Percentiles rank a stretch among this genome's conserved stretches.
phyloP scores from a whole-genome alignment of 1,139 yeast species.

The Trichomonascaceae sp. region DNA sequence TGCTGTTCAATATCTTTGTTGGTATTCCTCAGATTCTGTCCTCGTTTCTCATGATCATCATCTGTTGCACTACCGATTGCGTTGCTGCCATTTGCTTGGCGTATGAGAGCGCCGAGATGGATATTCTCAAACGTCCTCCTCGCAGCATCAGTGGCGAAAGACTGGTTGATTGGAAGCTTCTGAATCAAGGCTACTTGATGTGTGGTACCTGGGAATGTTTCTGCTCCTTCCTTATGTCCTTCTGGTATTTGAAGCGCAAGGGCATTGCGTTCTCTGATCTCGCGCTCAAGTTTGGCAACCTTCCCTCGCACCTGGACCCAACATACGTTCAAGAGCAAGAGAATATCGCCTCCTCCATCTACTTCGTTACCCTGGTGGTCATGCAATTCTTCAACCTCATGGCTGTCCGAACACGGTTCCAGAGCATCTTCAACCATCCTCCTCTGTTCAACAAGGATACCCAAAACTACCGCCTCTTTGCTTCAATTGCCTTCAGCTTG shows the following conservation, averaged over 20 bases:
- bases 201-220: slow-evolving; percentile 34
- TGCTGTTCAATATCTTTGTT: slow-evolving; percentile 34
- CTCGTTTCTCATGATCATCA: slow-evolving; percentile 40
- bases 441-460: slow-evolving; percentile 23
- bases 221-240: slow-evolving; percentile 33
- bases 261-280: slow-evolving; percentile 30
- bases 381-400: slow-evolving; percentile 38
- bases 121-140: slow-evolving; percentile 33
- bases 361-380: slow-evolving; percentile 37
- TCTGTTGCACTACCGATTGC: slow-evolving; percentile 35
- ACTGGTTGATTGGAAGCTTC: slow-evolving; percentile 31
- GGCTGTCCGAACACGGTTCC: slow-evolving; percentile 34
- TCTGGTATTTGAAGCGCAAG: slow-evolving; percentile 28
- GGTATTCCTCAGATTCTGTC: slow-evolving; percentile 41
- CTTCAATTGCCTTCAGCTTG: slow-evolving; percentile 30
- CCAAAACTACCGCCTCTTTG: slow-evolving; percentile 22
- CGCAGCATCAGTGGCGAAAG: slow-evolving; percentile 33
- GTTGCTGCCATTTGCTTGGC: slow-evolving; percentile 34
- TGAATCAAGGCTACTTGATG: slow-evolving; percentile 34
- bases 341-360: slow-evolving; percentile 34
- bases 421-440: slow-evolving; percentile 33
- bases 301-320: neutral
- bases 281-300: slow-evolving; percentile 25
- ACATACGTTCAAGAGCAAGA: slow-evolving; percentile 6
- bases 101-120: slow-evolving; percentile 34